Conservation (phyloP, 768 basidiomycete genomes). For the Tricholoma furcatifolium region DNA sequence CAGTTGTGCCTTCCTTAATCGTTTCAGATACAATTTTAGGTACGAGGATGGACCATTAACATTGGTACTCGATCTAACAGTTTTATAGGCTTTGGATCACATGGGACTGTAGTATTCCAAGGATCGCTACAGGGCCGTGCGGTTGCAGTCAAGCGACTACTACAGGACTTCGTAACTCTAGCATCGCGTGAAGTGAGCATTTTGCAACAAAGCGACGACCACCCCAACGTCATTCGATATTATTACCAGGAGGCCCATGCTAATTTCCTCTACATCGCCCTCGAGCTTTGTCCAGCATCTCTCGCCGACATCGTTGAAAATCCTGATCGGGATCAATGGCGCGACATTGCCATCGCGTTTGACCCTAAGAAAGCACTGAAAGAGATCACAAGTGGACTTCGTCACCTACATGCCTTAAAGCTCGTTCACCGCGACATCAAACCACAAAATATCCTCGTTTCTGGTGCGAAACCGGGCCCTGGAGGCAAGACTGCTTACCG, state of each 20-base stretch:
- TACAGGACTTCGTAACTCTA: slow-evolving; percentile 94
- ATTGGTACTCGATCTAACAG: neutral
- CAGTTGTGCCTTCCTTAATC: slow-evolving; percentile 48
- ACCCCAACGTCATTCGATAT: slow-evolving; percentile 97
- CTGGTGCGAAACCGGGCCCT: slow-evolving; percentile 56
- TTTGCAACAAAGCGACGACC: slow-evolving; percentile 95
- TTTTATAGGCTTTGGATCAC: slow-evolving; percentile 84
- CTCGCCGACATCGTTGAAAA: slow-evolving; percentile 85
- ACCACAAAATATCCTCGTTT: slow-evolving; percentile 95
- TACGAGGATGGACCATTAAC: slow-evolving; percentile 29
- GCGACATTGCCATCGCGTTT: slow-evolving; percentile 76
- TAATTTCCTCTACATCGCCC: slow-evolving; percentile 96
- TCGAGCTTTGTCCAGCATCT: slow-evolving; percentile 91
- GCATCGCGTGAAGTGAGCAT: slow-evolving; percentile 92
- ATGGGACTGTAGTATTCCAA: slow-evolving; percentile 93
- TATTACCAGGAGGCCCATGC: slow-evolving; percentile 95
- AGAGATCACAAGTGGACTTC: slow-evolving; percentile 85
- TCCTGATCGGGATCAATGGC: slow-evolving; percentile 64
- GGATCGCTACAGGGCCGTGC: slow-evolving; percentile 96
- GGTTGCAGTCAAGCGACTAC: slow-evolving; percentile 96
- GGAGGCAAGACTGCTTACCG: slow-evolving; percentile 46
- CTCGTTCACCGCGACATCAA: slow-evolving; percentile 99
- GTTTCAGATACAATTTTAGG: slow-evolving; percentile 79
- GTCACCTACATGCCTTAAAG: slow-evolving; percentile 90
- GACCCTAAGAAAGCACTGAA: slow-evolving; percentile 85